These are phyloP conservation scores for Myriangium duriaei DNA, from an alignment of 2,329 filamentous ascomycete genomes.

Conservation along the genomic window DNA sequence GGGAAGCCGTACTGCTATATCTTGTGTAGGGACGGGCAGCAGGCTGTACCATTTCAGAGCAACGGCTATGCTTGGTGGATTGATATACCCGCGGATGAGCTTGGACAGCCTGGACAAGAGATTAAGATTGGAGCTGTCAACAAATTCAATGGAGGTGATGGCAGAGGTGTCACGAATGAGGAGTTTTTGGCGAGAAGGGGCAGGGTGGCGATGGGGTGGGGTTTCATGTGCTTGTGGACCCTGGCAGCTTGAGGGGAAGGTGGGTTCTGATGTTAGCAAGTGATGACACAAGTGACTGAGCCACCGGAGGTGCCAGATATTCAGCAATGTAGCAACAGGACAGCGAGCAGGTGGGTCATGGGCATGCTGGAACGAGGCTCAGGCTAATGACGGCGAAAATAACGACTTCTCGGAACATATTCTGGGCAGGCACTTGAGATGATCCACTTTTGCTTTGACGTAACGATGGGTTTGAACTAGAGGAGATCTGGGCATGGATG, in stretches of 20 bases:
- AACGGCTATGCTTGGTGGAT: slow-evolving; percentile 76
- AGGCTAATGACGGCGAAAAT: too few species aligned
- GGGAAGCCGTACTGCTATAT: slow-evolving; percentile 58
- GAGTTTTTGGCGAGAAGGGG: slow-evolving; percentile 38
- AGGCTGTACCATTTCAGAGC: slow-evolving; percentile 50
- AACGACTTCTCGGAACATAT: too few species aligned
- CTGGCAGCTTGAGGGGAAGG: slow-evolving; percentile 27
- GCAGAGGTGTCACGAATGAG: slow-evolving; percentile 37
- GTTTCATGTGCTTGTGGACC: slow-evolving; percentile 42
- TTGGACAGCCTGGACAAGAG: slow-evolving; percentile 57
- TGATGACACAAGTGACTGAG: too few species aligned
- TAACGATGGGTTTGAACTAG: too few species aligned
- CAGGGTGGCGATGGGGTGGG: slow-evolving; percentile 36
- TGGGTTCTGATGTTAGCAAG: not conserved
- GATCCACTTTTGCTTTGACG: too few species aligned
- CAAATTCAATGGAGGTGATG: slow-evolving; percentile 37
- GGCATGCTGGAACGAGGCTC: too few species aligned
- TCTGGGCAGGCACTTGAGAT: too few species aligned
- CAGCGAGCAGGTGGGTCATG: too few species aligned
- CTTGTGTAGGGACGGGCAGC: slow-evolving; percentile 53
- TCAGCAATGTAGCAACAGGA: too few species aligned
- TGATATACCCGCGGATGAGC: slow-evolving; percentile 51
- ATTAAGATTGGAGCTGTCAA: slow-evolving; percentile 53
- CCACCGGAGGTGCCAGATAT: too few species aligned
- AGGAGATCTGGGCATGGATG: too few species aligned